These are phyloP conservation scores for Sporothrix inflata DNA, from an alignment of 2,329 filamentous ascomycete species.

Conservation along the genomic window DNA sequence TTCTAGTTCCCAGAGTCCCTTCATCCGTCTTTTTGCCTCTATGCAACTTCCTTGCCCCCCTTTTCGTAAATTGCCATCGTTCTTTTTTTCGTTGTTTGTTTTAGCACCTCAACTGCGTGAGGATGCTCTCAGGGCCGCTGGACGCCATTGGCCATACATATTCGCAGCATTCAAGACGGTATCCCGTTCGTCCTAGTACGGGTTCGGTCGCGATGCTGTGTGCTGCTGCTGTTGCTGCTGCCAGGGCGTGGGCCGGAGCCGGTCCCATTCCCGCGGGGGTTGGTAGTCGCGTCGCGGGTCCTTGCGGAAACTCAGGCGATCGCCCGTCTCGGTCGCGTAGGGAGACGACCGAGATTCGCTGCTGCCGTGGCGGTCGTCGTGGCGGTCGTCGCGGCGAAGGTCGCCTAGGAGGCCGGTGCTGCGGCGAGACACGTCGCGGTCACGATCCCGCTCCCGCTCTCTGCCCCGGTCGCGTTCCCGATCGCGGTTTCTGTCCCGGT, in stretches of 20 bases:
- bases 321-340: constrained; percentile 31
- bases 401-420: constrained; percentile 33
- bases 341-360: constrained; percentile 11
- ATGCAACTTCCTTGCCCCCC: background rate
- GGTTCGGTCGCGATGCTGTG: constrained; percentile 31
- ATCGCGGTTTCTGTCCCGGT: constrained; percentile 28
- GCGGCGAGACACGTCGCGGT: constrained; percentile 42
- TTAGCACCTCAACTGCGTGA: background rate
- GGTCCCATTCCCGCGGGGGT: constrained; percentile 34
- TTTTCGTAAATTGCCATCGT: background rate
- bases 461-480: constrained; percentile 27
- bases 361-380: constrained; percentile 18
- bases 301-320: constrained; percentile 37
- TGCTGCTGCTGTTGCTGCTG: constrained; percentile 35
- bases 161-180: background rate
- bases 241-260: constrained; percentile 34
- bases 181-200: constrained; percentile 26
- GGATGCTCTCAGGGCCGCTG: background rate
- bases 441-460: constrained; percentile 41
- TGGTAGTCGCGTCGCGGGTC: constrained; percentile 32
- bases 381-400: constrained; percentile 23
- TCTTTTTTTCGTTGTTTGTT: background rate
- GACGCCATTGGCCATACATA: background rate
- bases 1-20: background rate
- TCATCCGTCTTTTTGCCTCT: background rate